Percentiles rank a stretch among this genome's conserved stretches.
Conservation (phyloP, 371 early-diverging fungal species). For the Basidiobolus meristosporus region DNA sequence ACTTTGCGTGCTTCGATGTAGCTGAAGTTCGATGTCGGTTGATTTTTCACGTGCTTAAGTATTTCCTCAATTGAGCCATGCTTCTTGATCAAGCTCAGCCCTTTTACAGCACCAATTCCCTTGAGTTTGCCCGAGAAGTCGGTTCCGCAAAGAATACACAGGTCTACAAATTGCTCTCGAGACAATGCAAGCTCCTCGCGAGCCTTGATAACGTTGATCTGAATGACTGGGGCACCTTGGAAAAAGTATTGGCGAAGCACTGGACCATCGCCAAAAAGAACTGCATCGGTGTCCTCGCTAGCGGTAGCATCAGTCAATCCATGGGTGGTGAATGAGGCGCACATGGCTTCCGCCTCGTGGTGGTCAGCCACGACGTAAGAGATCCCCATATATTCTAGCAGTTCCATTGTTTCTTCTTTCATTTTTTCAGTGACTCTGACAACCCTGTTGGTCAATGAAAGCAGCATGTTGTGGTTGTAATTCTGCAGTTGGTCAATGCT, state of each 20-base stretch:
- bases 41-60: slow-evolving; percentile 13
- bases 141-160: slow-evolving; percentile 67
- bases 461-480: slow-evolving; percentile 1
- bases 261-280: slow-evolving; percentile 32
- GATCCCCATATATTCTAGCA: slow-evolving; percentile 25
- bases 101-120: slow-evolving; percentile 39
- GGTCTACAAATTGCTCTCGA: slow-evolving; percentile 32
- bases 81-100: slow-evolving; percentile 22
- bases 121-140: slow-evolving; percentile 48
- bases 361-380: slow-evolving; percentile 17
- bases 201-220: slow-evolving; percentile 30
- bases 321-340: slow-evolving; percentile 23
- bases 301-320: slow-evolving; percentile 30
- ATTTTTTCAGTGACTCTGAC: slow-evolving; percentile 22
- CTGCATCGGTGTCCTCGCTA: slow-evolving; percentile 48
- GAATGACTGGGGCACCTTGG: slow-evolving; percentile 13
- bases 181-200: slow-evolving; percentile 23
- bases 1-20: slow-evolving; percentile 27
- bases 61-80: slow-evolving; percentile 43
- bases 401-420: slow-evolving; percentile 20
- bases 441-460: slow-evolving; percentile 22
- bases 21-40: slow-evolving; percentile 22
- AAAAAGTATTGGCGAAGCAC: slow-evolving; percentile 24
- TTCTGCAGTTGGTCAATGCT: not conserved
- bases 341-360: slow-evolving; percentile 51